A percentile compares a stretch with the other conserved stretches of the same genome.
These are phyloP conservation scores for Diphasiastrum complanatum DNA, from an alignment of 83 land plant genomes.

Conservation along the genomic window DNA sequence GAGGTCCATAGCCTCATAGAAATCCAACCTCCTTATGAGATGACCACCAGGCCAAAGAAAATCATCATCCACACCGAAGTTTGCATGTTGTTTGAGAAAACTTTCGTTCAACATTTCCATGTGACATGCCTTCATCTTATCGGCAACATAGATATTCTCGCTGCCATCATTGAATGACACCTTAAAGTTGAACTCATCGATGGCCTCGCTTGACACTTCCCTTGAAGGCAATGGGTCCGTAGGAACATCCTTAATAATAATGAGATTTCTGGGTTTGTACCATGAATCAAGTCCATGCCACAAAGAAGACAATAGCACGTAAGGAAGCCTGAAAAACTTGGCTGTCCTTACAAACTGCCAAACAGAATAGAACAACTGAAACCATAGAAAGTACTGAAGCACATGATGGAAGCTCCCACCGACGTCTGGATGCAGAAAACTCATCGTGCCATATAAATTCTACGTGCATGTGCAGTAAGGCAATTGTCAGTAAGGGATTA, in stretches of 20 bases:
- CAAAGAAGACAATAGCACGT: background rate
- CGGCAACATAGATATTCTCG: background rate
- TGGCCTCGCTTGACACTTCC: background rate
- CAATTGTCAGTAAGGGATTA: too few relatives aligned
- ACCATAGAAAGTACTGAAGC: conserved; percentile 6
- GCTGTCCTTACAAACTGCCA: conserved; percentile 17
- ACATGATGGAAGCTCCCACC: too few relatives aligned
- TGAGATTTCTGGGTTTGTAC: conserved; percentile 1
- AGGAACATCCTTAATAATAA: background rate
- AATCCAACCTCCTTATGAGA: conserved; percentile 2
- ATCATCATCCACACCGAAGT: conserved; percentile 12
- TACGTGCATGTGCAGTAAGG: too few relatives aligned
- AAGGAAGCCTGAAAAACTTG: conserved; percentile 11
- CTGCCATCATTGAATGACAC: conserved; percentile 5
- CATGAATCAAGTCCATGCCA: conserved; percentile 16
- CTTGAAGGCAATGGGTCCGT: background rate
- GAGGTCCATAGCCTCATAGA: background rate
- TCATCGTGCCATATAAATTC: too few relatives aligned
- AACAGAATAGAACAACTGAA: conserved; percentile 10
- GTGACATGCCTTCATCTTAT: background rate
- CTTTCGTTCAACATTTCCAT: background rate
- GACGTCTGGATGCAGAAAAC: too few relatives aligned
- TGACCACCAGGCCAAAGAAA: conserved; percentile 10
- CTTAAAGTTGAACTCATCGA: background rate
- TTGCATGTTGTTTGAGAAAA: background rate